Evolutionary conservation across 2,329 filamentous ascomycete genomes (phyloP).

Genomic region (Cladorrhinum sp.): DNA sequence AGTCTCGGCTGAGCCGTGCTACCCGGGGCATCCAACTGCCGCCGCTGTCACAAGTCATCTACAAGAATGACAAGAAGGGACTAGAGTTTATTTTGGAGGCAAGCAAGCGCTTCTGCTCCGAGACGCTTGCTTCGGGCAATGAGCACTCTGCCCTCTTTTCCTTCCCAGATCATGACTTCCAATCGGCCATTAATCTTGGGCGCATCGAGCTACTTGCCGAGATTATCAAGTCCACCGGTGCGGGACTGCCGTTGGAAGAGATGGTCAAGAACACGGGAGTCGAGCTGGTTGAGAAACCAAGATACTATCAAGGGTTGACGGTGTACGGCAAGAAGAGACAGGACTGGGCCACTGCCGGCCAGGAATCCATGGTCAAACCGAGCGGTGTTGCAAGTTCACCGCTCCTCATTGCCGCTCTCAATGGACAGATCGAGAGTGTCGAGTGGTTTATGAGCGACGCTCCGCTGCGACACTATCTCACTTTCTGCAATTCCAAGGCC

Average conservation of each 20-base stretch:
- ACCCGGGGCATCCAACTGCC: too few relatives aligned
- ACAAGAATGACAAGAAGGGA: constrained; percentile 49
- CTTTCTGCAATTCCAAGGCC: constrained; percentile 60
- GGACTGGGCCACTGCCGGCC: constrained; percentile 70
- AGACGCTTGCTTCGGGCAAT: constrained; percentile 38
- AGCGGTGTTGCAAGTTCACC: constrained; percentile 51
- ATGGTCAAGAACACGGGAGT: constrained; percentile 65
- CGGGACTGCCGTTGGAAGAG: constrained; percentile 65
- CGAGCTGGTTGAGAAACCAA: constrained; percentile 60
- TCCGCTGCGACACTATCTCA: constrained; percentile 63
- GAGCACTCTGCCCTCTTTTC: constrained; percentile 34
- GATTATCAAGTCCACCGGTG: constrained; percentile 64
- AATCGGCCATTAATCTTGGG: constrained; percentile 43
- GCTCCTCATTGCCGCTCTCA: constrained; percentile 55
- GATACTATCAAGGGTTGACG: constrained; percentile 72
- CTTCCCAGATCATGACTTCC: constrained; percentile 43
- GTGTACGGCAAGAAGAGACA: constrained; percentile 69
- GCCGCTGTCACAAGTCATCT: constrained; percentile 44
- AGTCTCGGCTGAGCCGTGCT: too few relatives aligned
- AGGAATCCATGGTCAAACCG: constrained; percentile 40
- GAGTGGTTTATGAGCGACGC: constrained; percentile 76
- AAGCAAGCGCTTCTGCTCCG: constrained; percentile 42
- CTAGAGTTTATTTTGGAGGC: constrained; percentile 59
- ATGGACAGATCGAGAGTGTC: constrained; percentile 61
- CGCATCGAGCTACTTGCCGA: constrained; percentile 57